Base-by-base conservation (phyloP, 2,329 filamentous ascomycete genomes). In the Calycina herbarum region DNA sequence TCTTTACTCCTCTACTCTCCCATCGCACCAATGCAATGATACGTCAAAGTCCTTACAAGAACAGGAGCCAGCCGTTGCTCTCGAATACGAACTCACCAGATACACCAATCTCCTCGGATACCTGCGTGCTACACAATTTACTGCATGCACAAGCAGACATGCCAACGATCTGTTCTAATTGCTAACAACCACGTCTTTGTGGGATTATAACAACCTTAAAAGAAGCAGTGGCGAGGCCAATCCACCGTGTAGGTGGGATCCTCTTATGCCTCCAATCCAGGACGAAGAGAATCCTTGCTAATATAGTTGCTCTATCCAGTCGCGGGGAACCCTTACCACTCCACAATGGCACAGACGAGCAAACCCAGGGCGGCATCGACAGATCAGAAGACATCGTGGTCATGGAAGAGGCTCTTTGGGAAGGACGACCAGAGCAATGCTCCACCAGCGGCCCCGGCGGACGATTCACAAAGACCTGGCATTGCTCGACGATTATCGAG, bases 401-500 rank as follows among this genome's bases (percentile, higher is more conserved):
- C 72, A 31, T 75, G 73, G 71, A 76, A 68, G 66, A 73, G 68
- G 64, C 64, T 75, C 20, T 76, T 76, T 58, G 71, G 73, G 40
- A 76, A 69, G 61, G 73, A 74, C 24, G 73, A 73, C 4, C 64
- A 58, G 31, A 68, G 61, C 54, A 57, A 61, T 42, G 61, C 54
- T 20, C 66, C 69, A 17, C 62, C 68, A 15, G 58, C 71, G 15
- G 66, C 70, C 24, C 65, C 65, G 20, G 64, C 57, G 57, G 69
- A 72, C 20, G 69, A 70, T 31, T 51, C 59, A 8, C 67, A 67
- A 24, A 67, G 68, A 59, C 62, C 73, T 31, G 71, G 73, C 8
- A 64, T 76, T 33, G 73, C 70, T 42, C 73, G 73, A 56, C 69
- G 74, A 61, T 40, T 76, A 17, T 77, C 75, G 5, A 66, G 86